phyloP scores from a whole-genome alignment of 2,329 filamentous ascomycete species.

The Trichoderma brevicompactum region DNA sequence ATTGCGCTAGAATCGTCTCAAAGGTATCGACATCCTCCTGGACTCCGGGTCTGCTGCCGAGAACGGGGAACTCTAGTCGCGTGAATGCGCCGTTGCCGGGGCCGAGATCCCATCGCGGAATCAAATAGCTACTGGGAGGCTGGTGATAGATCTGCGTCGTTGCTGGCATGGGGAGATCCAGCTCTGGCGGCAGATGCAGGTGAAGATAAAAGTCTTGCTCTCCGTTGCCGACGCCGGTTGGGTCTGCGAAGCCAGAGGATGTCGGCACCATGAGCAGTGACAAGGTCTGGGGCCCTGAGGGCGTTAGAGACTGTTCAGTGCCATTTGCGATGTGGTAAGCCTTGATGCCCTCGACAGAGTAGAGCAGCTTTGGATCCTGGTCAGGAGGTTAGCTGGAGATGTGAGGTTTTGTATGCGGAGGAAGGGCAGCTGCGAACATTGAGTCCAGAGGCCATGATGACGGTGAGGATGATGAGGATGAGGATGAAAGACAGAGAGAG shows the following conservation, averaged over 20 bases:
- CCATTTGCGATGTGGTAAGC: conserved; percentile 92
- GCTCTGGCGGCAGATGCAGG: conserved; percentile 89
- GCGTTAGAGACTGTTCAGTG: conserved; percentile 79
- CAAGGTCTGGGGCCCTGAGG: conserved; percentile 85
- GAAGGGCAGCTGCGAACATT: conserved; percentile 20
- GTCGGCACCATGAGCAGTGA: conserved; percentile 96
- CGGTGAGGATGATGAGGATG: not conserved
- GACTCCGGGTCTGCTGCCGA: conserved; percentile 71
- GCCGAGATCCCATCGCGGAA: conserved; percentile 92
- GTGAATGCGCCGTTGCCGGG: conserved; percentile 90
- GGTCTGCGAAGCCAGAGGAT: conserved; percentile 69
- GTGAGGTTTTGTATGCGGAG: rapidly evolving
- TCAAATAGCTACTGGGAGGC: conserved; percentile 88
- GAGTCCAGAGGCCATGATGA: conserved; percentile 27
- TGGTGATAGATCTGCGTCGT: conserved; percentile 98
- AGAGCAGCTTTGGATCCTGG: conserved; percentile 66
- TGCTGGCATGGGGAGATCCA: conserved; percentile 89
- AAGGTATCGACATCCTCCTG: conserved; percentile 96
- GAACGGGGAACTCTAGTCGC: conserved; percentile 82
- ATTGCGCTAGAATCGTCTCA: conserved; percentile 97
- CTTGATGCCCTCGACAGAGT: conserved; percentile 80
- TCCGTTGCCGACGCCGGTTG: conserved; percentile 56
- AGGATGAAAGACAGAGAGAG: not conserved
- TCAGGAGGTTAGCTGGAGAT: conserved; percentile 1
- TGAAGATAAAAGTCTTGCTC: conserved; percentile 97